A percentile compares a stretch with the other conserved stretches of the same genome.
These are phyloP conservation scores for Typha latifolia DNA, from an alignment of 176 grass and related monocot species.

Conservation along the genomic window DNA sequence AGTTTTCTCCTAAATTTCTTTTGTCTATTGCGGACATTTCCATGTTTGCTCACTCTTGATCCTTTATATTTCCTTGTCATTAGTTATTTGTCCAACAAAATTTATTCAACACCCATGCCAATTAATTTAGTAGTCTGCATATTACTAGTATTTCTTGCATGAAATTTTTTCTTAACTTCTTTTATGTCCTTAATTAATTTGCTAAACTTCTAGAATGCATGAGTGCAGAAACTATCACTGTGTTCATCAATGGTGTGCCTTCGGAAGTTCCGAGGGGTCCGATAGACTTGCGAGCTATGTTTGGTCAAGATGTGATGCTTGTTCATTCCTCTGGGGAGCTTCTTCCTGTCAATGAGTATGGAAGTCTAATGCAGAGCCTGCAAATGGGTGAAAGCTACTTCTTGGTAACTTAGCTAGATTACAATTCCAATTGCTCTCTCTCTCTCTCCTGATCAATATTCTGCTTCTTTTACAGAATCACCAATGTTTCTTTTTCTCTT, in stretches of 20 bases:
- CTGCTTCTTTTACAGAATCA: no score
- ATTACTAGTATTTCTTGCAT: no score
- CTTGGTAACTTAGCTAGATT: constrained; percentile 37
- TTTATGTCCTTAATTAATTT: neutral
- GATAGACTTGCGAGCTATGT: constrained; percentile 76
- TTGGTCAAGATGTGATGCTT: constrained; percentile 78
- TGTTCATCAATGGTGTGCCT: constrained; percentile 86
- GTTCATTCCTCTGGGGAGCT: constrained; percentile 56
- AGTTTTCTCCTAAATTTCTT: no score
- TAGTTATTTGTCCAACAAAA: no score
- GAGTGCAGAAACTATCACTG: constrained; percentile 75
- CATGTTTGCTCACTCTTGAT: no score
- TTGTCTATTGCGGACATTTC: no score
- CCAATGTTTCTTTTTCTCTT: constrained; percentile 5
- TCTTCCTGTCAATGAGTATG: constrained; percentile 81
- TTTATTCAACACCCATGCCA: no score
- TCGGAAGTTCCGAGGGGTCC: constrained; percentile 72
- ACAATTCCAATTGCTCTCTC: neutral
- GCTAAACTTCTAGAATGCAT: constrained; percentile 6
- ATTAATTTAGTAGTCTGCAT: no score
- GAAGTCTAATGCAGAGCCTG: constrained; percentile 72
- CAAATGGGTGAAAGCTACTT: constrained; percentile 95
- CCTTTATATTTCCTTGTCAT: no score
- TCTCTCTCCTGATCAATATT: no score
- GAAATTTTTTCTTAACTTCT: no score